Base-by-base conservation (phyloP, 805 yeast species). In the Clavispora carvajalis region DNA sequence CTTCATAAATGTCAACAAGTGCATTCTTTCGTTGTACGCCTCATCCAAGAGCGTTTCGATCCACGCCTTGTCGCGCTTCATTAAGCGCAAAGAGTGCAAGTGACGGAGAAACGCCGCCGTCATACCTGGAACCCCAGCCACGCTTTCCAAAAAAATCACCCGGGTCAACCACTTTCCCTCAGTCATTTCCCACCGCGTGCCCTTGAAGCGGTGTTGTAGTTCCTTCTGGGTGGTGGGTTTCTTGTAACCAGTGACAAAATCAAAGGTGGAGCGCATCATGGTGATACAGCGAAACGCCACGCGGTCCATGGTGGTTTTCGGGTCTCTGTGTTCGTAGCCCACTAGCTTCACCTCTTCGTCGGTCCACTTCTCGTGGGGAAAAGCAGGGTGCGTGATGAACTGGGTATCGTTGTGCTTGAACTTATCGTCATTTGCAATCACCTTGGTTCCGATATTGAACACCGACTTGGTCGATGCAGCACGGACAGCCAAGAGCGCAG, bases 41-140 rank as follows among this genome's bases (percentile, higher is more conserved):
- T 82, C 90, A 52, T 82, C 89, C 29, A 77, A 63, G 29, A 83
- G 63, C 2, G 89, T 81, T 57, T 82, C 86, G 46, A 83, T 72
- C 83, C 87, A 83, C 1, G 85, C 88, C 52, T 78, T 74, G 56
- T 82, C 90, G 44, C 89, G 62, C 52, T 71, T 70, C 49, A 83
- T 63, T 37, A 80, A 58, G 48, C 90, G 63, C 36, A 82, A 56
- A 2, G 85, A 74, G 47, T 79, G 80, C 51, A 82, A 67, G 55
- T 83, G 89, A 42, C 89, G 72, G 33, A 83, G 58, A 60, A 81
- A 82, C 1, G 84, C 83, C 3, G 85, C 90, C 35, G 79, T 84
- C 70, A 80, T 76, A 9, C 90, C 89, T 1, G 90, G 90, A n/a
- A 82, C 85, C 7, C 87, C 89, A 4, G 90, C 90, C 41, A 83